Conservation (phyloP, 805 yeast species). For the Pichia nakasei region DNA sequence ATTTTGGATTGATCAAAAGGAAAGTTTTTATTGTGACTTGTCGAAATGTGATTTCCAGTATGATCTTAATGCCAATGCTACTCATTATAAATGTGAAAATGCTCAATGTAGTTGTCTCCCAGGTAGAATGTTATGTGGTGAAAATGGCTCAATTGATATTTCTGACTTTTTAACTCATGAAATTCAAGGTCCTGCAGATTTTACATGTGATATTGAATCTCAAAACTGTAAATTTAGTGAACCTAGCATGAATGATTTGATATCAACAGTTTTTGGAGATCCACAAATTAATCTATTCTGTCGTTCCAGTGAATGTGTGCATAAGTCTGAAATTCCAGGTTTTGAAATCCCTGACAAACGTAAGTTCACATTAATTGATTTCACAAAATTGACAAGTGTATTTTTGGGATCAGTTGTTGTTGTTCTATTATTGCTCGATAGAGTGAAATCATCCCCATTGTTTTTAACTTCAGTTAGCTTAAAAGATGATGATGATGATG, state of each 20-base stretch:
- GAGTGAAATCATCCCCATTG: conserved; percentile 52
- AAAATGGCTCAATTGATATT: conserved; percentile 87
- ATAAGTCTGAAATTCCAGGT: conserved; percentile 89
- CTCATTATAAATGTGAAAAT: conserved; percentile 68
- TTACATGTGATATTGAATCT: conserved; percentile 60
- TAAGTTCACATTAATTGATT: conserved; percentile 35
- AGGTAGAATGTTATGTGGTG: conserved; percentile 89
- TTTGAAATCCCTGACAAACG: conserved; percentile 57
- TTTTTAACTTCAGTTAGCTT: conserved; percentile 32
- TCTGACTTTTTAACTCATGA: conserved; percentile 88
- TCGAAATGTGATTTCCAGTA: conserved; percentile 61
- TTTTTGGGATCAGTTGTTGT: conserved; percentile 35
- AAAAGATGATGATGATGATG: conserved; percentile 25
- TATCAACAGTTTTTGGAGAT: conserved; percentile 90
- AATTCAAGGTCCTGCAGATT: conserved; percentile 88
- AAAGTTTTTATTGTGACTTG: conserved; percentile 85
- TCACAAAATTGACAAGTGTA: conserved; percentile 38
- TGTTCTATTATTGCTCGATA: conserved; percentile 35
- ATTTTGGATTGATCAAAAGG: conserved; percentile 89
- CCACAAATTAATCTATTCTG: conserved; percentile 77
- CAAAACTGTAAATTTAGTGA: conserved; percentile 75
- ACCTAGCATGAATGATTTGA: conserved; percentile 92
- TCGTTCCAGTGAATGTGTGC: conserved; percentile 84
- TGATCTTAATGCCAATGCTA: conserved; percentile 52
- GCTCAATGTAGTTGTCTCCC: conserved; percentile 88